A percentile compares a stretch with the other conserved stretches of the same genome.
phyloP scores from a whole-genome alignment of 2,329 filamentous ascomycete species.

The Corniculantispora saksenae region DNA sequence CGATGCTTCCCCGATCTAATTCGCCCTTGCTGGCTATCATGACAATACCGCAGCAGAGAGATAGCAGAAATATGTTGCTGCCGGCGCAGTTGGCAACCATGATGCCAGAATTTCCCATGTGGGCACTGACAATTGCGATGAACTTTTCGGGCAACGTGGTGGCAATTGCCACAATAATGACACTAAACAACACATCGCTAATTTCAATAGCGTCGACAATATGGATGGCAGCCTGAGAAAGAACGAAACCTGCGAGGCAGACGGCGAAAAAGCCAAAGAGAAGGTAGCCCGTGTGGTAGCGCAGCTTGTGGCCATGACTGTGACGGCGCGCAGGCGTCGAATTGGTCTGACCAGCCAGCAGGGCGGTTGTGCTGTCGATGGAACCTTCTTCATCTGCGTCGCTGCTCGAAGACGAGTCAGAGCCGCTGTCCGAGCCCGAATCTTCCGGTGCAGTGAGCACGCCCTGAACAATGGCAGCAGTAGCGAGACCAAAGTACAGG shows the following conservation, averaged over 20 bases:
- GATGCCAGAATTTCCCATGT: slow-evolving; percentile 48
- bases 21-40: slow-evolving; percentile 22
- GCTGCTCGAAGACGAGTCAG: slow-evolving; percentile 18
- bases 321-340: neutral
- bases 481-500: slow-evolving; percentile 45
- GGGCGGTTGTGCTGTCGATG: neutral
- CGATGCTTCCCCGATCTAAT: slow-evolving; percentile 19
- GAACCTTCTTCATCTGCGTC: slow-evolving; percentile 30
- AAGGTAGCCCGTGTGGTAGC: slow-evolving; percentile 36
- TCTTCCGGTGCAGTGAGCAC: slow-evolving; percentile 41
- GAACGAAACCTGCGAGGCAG: slow-evolving; percentile 49
- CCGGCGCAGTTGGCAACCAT: slow-evolving; percentile 54
- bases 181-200: slow-evolving; percentile 48
- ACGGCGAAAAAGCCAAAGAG: slow-evolving; percentile 46
- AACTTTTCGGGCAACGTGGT: slow-evolving; percentile 58
- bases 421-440: slow-evolving; percentile 37
- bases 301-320: slow-evolving; percentile 7
- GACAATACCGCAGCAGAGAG: slow-evolving; percentile 48
- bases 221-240: slow-evolving; percentile 46
- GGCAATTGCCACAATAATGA: slow-evolving; percentile 50
- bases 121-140: slow-evolving; percentile 49
- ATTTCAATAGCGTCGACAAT: slow-evolving; percentile 43
- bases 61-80: slow-evolving; percentile 56
- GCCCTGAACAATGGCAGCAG: slow-evolving; percentile 47
- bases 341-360: neutral